Evolutionary conservation across 441 rosid species (phyloP), one percentile per base, ranked within the genome.

Genomic region (Gossypium armourianum): DNA sequence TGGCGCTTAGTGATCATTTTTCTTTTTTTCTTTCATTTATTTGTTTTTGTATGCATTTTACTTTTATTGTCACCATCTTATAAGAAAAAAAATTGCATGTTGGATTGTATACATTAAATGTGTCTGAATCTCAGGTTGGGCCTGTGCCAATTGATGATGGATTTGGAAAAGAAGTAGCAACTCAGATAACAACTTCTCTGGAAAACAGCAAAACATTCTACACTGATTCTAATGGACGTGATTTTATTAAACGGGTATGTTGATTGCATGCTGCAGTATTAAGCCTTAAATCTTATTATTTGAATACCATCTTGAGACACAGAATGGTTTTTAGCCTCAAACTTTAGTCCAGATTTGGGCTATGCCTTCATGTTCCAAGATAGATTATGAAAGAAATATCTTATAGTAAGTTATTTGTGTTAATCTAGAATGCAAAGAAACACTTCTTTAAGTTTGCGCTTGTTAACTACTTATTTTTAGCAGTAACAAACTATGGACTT

Each of bases 151-250:
- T 81, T 62, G 82, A 83, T 36, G 98, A 95, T 84, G 89, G 92
- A 68, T 63, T 83, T 29, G 99, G 99, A 59, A 95, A 95, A 80
- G 99, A 95, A 80, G 86, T 92, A 62, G 90, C 80, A 47, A 80
- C 99, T 36, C 93, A 92, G 75, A 84, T 95, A 77, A 84, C 85
- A 57, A 88, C 96, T 29, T 78, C 85, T 60, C 69, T 92, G 86
- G 74, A 80, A 57, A 89, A 83, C 73, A 81, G 87, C 54, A 88
- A 83, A 77, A 95, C 96, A 67, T 95, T 95, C 86, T 95, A 87
- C 82, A 88, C 98, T 19, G 99, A 95, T 77, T 92, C 99, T 19
- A 92, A 86, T 86, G 99, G 98, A 54, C 96, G 99, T 58, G 99
- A 94, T 75, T 92, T 92, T 77, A 87, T 95, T 68, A 85, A 85